Conservation (phyloP, 2,329 filamentous ascomycete species). For the Zymoseptoria brevis region DNA sequence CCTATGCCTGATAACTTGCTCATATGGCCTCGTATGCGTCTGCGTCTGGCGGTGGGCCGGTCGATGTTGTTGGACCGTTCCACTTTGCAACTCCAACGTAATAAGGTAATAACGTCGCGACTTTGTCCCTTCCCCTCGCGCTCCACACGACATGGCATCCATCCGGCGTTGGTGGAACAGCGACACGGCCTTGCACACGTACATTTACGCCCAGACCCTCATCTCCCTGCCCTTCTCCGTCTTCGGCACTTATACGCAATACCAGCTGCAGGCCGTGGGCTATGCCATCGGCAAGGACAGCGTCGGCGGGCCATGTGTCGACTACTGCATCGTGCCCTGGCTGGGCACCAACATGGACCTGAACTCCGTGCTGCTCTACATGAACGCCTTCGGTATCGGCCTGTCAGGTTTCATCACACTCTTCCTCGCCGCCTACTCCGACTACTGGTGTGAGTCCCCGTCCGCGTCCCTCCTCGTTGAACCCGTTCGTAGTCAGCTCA, state of each 20-base stretch:
- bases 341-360: constrained; percentile 6
- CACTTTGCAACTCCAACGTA: too few species aligned
- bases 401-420: constrained; percentile 5
- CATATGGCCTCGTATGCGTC: too few species aligned
- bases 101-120: too few species aligned
- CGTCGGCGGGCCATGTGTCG: constrained; percentile 2
- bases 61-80: too few species aligned
- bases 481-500: too few species aligned
- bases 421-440: constrained; percentile 9
- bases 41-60: too few species aligned
- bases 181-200: constrained; percentile 9
- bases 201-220: constrained; percentile 6
- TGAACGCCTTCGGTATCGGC: constrained; percentile 7
- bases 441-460: constrained; percentile 7
- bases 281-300: constrained; percentile 4
- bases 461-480: too few species aligned
- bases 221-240: constrained; percentile 10
- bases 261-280: constrained; percentile 7
- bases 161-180: constrained; percentile 3
- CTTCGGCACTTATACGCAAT: constrained; percentile 7
- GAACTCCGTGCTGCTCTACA: constrained; percentile 8
- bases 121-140: too few species aligned
- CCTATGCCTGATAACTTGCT: too few species aligned
- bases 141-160: too few species aligned
- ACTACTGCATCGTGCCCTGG: constrained; percentile 10